phyloP scores from a whole-genome alignment of 2,329 filamentous ascomycete genomes.

The Aspergillus caelatus region DNA sequence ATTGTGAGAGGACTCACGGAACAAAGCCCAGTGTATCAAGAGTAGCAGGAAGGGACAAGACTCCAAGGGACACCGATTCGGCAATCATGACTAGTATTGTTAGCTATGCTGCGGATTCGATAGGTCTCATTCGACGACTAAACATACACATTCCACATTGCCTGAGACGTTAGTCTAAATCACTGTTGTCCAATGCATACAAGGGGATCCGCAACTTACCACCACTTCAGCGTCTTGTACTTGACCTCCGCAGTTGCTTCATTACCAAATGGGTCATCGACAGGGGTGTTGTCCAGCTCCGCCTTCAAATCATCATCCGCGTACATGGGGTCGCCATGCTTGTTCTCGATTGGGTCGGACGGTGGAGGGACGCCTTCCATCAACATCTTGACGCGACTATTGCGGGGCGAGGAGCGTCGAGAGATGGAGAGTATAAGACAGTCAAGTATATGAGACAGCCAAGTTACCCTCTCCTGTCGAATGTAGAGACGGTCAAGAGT shows the following conservation, averaged over 20 bases:
- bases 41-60: conserved; percentile 57
- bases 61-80: conserved; percentile 59
- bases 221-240: conserved; percentile 52
- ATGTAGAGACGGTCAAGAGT: background rate
- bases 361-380: conserved; percentile 14
- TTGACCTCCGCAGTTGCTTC: conserved; percentile 45
- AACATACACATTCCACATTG: conserved; percentile 41
- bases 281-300: conserved; percentile 8
- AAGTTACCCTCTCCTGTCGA: background rate
- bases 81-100: conserved; percentile 53
- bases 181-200: background rate
- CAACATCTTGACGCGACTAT: conserved; percentile 5
- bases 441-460: background rate
- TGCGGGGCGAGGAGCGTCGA: background rate
- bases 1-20: conserved; percentile 36
- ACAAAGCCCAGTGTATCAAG: conserved; percentile 56
- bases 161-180: conserved; percentile 40
- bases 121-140: background rate
- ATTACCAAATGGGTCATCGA: conserved; percentile 35
- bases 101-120: background rate
- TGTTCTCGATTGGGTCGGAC: conserved; percentile 17
- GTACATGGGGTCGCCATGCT: conserved; percentile 11
- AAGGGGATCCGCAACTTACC: conserved; percentile 14
- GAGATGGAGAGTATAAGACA: background rate
- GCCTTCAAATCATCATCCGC: conserved; percentile 20